Evolutionary conservation across 768 basidiomycete genomes (phyloP).

Genomic region (Auriculariales sp.): DNA sequence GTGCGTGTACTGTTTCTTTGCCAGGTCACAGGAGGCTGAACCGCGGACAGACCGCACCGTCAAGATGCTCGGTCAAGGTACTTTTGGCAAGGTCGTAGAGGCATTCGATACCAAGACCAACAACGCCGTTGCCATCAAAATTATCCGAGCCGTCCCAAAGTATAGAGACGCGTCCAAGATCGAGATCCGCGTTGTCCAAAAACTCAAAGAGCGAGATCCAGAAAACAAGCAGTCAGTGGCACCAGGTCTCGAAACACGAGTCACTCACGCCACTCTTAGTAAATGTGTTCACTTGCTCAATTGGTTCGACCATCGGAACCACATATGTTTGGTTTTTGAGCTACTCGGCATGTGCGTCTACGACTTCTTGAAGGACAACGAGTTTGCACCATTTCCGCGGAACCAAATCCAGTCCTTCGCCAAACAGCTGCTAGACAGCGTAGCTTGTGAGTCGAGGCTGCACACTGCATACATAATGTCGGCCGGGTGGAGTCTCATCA

Average conservation of each 20-base stretch:
- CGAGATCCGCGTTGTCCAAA: constrained; percentile 87
- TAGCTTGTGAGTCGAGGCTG: constrained; percentile 60
- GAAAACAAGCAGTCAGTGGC: constrained; percentile 67
- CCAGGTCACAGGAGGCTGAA: constrained; percentile 7
- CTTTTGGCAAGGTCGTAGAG: constrained; percentile 97
- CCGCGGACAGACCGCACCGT: constrained; percentile 70
- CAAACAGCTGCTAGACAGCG: constrained; percentile 76
- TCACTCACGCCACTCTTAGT: constrained; percentile 27
- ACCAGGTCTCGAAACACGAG: constrained; percentile 8
- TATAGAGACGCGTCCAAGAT: constrained; percentile 98
- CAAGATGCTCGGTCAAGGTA: constrained; percentile 85
- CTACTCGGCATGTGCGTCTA: constrained; percentile 95
- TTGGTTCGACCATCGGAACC: constrained; percentile 94
- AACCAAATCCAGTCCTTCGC: constrained; percentile 95
- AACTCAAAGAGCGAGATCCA: constrained; percentile 80
- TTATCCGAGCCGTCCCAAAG: constrained; percentile 95
- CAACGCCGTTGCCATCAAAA: constrained; percentile 87
- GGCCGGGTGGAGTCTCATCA: constrained; percentile 8
- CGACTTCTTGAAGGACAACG: constrained; percentile 97
- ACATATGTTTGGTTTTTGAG: constrained; percentile 94
- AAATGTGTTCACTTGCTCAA: constrained; percentile 95
- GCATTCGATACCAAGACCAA: constrained; percentile 68
- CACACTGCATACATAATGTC: constrained; percentile 5
- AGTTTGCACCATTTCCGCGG: constrained; percentile 91
- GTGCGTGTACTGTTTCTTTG: constrained; percentile 30